Base-by-base conservation (phyloP, 2,329 filamentous ascomycete species). In the Domatiomyces catenatus region DNA sequence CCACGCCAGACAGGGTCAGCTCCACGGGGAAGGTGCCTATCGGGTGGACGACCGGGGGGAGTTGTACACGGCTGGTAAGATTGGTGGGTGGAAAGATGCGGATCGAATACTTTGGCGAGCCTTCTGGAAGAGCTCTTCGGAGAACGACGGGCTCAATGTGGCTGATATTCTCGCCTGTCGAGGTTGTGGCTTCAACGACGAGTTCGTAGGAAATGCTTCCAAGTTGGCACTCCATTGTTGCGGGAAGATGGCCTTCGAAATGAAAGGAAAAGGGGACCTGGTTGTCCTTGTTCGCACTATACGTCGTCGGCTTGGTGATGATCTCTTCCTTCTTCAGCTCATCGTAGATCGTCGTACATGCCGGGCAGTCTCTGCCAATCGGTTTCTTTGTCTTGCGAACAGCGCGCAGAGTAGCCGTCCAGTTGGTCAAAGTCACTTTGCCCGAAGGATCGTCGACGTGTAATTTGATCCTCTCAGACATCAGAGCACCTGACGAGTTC, bases 21-120 rank as follows among this genome's bases (percentile, higher is more conserved):
- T 79, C 76, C 47, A 95, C 76, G 8, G 75, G 83, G 69, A 93
- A 90, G 60, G 79, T 80, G 60, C 86, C 85, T 53, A 89, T 85
- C 4, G 90, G 88, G 69, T 94, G 83, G 55, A 95, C 81, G 56
- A 94, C 79, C 39, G 86, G 80, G 46, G 83, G 83, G 56, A 94
- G 82, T 61, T 86, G 81, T 55, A 92, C 84, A 62, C 81, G 83
- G 52, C 87, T 85, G 58, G 86, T 89, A 61, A 98, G 82, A 69
- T 94, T 92, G 58, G 92, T 98, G 0, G 92, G 90, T 46, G 90
- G 92, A 69, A 98, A 98, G 62, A 96, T 85, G 62, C 90, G 86
- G 55, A 94, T 81, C 15, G 86, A 93, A 68, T 89, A 83, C 68
- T 93, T 90, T 54, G 93, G 87, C 49, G 77, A 75, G 47, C 87